Percentiles rank a stretch among this genome's conserved stretches.
phyloP scores from a whole-genome alignment of 1,284 basidiomycete species.

The Coniferiporia weirii region DNA sequence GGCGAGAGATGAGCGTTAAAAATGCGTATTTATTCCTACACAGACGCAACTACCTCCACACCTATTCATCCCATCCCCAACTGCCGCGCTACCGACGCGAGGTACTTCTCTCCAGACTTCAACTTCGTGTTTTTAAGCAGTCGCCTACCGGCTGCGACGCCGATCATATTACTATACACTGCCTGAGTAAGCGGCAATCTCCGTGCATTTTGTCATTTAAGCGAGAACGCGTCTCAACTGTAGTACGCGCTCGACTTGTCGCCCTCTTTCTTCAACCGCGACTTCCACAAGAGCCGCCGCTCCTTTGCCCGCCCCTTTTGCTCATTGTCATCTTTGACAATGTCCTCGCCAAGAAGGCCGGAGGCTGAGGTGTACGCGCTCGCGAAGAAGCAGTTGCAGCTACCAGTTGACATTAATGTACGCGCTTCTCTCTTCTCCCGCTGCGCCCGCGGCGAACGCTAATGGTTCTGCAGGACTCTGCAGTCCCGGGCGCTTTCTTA shows the following conservation, averaged over 20 bases:
- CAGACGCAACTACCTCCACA: no score
- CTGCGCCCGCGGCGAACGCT: background rate
- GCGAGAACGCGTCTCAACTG: background rate
- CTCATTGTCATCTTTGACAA: background rate
- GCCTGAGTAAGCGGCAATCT: background rate
- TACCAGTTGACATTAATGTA: conserved; percentile 18
- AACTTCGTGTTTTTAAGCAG: background rate
- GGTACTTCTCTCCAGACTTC: no score
- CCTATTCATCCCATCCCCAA: no score
- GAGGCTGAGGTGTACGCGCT: conserved; percentile 3
- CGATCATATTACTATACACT: background rate
- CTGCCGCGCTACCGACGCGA: background rate
- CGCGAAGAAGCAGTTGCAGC: conserved; percentile 23
- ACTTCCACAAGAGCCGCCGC: background rate
- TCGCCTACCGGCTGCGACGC: background rate
- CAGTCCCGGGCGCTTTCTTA: conserved; percentile 14
- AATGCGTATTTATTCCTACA: no score
- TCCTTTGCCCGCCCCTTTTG: background rate
- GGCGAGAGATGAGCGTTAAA: no score
- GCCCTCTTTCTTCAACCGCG: background rate
- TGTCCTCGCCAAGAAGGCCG: background rate
- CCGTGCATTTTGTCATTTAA: background rate
- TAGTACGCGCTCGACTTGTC: conserved; percentile 1
- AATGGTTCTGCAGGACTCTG: background rate
- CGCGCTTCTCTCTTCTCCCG: conserved; percentile 10